These are phyloP conservation scores for Mucor lusitanicus DNA, from an alignment of 371 early-diverging fungal species.

Conservation along the genomic window DNA sequence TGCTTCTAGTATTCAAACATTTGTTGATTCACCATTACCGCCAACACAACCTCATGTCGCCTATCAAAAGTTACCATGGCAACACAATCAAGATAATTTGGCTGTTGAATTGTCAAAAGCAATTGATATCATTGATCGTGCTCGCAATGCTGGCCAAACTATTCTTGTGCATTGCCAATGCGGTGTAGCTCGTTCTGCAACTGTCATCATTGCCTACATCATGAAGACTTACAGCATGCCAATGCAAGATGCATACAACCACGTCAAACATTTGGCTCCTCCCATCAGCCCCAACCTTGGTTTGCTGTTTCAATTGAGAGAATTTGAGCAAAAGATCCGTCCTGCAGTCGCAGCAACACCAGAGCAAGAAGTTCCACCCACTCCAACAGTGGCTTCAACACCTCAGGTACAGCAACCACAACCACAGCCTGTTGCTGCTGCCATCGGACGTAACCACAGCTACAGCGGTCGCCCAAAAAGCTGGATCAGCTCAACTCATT, in stretches of 20 bases:
- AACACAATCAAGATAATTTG: slow-evolving; percentile 76
- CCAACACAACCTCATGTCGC: neutral
- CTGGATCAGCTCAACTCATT: neutral
- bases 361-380: neutral
- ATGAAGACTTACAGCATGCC: slow-evolving; percentile 69
- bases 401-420: neutral
- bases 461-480: slow-evolving; percentile 6
- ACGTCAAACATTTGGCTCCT: slow-evolving; percentile 71
- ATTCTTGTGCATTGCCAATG: slow-evolving; percentile 89
- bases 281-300: slow-evolving; percentile 81
- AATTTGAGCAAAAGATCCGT: slow-evolving; percentile 56
- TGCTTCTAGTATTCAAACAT: slow-evolving; percentile 26
- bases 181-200: slow-evolving; percentile 89
- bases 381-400: neutral
- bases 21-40: neutral
- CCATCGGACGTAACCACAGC: neutral
- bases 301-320: slow-evolving; percentile 77
- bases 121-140: slow-evolving; percentile 73
- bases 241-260: slow-evolving; percentile 74
- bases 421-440: neutral
- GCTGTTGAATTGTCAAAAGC: slow-evolving; percentile 64
- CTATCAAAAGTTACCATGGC: slow-evolving; percentile 75
- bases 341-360: neutral
- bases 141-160: slow-evolving; percentile 53
- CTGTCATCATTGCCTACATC: slow-evolving; percentile 85